These are phyloP conservation scores for Paramecium sonneborni DNA, from an alignment of 73 alveolate species.

Conservation along the genomic window DNA sequence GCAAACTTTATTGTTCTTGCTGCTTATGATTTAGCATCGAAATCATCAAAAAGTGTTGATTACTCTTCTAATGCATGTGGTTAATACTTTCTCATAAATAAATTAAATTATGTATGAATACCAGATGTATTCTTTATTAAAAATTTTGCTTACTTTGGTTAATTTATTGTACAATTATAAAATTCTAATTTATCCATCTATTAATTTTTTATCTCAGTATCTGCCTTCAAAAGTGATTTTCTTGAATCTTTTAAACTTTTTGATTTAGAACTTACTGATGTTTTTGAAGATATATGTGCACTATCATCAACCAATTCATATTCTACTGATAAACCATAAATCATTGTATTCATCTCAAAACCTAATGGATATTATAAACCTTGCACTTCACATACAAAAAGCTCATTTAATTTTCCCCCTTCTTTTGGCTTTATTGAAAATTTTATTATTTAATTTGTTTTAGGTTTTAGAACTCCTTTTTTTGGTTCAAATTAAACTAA, in stretches of 20 bases:
- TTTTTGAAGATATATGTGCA: slow-evolving; percentile 55
- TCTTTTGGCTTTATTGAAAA: slow-evolving; percentile 69
- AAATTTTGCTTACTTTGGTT: slow-evolving; percentile 78
- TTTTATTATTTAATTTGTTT: slow-evolving; percentile 70
- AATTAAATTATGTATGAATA: slow-evolving; percentile 70
- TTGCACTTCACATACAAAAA: slow-evolving; percentile 76
- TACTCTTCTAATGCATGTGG: slow-evolving; percentile 58
- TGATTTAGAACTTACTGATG: slow-evolving; percentile 49
- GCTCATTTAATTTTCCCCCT: slow-evolving; percentile 80
- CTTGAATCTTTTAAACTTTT: slow-evolving; percentile 50
- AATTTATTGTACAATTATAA: slow-evolving; percentile 77
- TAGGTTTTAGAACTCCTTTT: slow-evolving; percentile 79
- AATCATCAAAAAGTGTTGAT: background rate
- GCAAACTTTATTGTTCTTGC: slow-evolving; percentile 62
- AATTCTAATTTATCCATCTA: slow-evolving; percentile 70
- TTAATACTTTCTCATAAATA: slow-evolving; percentile 48
- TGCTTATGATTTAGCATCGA: slow-evolving; percentile 49
- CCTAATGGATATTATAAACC: slow-evolving; percentile 81
- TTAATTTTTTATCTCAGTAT: slow-evolving; percentile 64
- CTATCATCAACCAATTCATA: slow-evolving; percentile 73
- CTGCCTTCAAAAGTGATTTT: slow-evolving; percentile 45
- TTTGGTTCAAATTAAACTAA: slow-evolving; percentile 78
- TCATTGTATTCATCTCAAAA: slow-evolving; percentile 77
- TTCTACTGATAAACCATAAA: slow-evolving; percentile 79
- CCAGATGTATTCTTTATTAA: slow-evolving; percentile 84